Percentiles rank a stretch among this genome's conserved stretches.
Conservation (phyloP, 495 filamentous ascomycete species). For the Penicillium argentinense region DNA sequence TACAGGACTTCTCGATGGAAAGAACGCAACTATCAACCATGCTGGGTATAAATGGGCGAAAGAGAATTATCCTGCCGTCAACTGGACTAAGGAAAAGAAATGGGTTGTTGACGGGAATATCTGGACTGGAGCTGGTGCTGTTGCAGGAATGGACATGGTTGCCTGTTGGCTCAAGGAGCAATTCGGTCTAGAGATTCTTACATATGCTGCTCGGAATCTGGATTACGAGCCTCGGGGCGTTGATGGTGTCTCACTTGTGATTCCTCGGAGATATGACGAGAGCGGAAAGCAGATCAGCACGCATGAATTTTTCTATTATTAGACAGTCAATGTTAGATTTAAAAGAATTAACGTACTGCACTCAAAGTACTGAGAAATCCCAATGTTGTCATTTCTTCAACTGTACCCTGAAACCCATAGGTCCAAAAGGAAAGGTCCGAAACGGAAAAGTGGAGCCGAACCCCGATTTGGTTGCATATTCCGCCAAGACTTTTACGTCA, state of each 20-base stretch:
- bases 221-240: slow-evolving; percentile 17
- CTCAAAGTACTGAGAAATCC: too few species aligned
- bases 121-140: slow-evolving; percentile 36
- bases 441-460: too few species aligned
- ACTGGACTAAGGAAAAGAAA: slow-evolving; percentile 33
- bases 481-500: slow-evolving; percentile 2
- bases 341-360: too few species aligned
- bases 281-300: too few species aligned
- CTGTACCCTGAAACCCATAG: too few species aligned
- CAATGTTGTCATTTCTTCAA: too few species aligned
- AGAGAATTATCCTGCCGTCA: slow-evolving; percentile 26
- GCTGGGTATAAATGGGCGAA: slow-evolving; percentile 15
- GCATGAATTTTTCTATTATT: too few species aligned
- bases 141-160: slow-evolving; percentile 37
- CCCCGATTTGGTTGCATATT: too few species aligned
- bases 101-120: slow-evolving; percentile 37
- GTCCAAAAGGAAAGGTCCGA: too few species aligned
- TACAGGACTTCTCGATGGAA: slow-evolving; percentile 21
- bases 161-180: slow-evolving; percentile 32
- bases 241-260: too few species aligned
- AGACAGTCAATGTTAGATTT: too few species aligned
- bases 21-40: slow-evolving; percentile 33
- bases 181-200: slow-evolving; percentile 21
- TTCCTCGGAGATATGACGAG: too few species aligned
- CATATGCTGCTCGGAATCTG: slow-evolving; percentile 12